Evolutionary conservation across 306 rosid genomes (phyloP).

Genomic region (Quercus berberidifolia): DNA sequence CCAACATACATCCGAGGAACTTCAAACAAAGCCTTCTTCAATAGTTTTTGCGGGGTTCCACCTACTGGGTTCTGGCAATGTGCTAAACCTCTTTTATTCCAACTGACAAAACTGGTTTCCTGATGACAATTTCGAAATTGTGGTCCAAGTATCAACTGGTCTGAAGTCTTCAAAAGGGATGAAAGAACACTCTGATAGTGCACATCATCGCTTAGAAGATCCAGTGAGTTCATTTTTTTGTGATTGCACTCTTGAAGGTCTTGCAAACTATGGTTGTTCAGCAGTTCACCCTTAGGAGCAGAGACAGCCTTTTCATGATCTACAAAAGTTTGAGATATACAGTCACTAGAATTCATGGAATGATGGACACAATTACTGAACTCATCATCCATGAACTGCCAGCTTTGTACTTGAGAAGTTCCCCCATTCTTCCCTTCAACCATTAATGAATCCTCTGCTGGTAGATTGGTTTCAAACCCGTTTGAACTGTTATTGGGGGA

Average conservation of each 20-base stretch:
- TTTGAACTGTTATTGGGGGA: conserved; percentile 56
- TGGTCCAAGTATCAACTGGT: conserved; percentile 42
- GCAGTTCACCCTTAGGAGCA: conserved; percentile 23
- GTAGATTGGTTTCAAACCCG: conserved; percentile 38
- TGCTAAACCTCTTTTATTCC: conserved; percentile 41
- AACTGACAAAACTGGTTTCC: conserved; percentile 56
- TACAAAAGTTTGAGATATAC: conserved; percentile 71
- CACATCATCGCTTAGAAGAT: conserved; percentile 37
- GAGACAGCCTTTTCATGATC: conserved; percentile 41
- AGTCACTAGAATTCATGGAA: conserved; percentile 74
- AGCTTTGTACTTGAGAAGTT: conserved; percentile 64
- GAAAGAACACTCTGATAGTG: conserved; percentile 65
- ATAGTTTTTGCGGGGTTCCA: conserved; percentile 44
- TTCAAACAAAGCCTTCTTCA: conserved; percentile 71
- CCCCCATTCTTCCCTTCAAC: conserved; percentile 43
- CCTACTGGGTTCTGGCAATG: conserved; percentile 35
- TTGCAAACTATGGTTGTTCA: conserved; percentile 15
- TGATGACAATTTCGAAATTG: conserved; percentile 33
- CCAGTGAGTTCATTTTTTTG: conserved; percentile 41
- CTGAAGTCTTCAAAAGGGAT: conserved; percentile 47
- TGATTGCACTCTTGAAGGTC: conserved; percentile 40
- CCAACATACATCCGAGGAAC: conserved; percentile 69
- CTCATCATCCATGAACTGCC: conserved; percentile 75
- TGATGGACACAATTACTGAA: conserved; percentile 54
- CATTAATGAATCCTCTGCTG: conserved; percentile 41